phyloP scores from a whole-genome alignment of 805 yeast species.

The Maudiozyma turicensis region DNA sequence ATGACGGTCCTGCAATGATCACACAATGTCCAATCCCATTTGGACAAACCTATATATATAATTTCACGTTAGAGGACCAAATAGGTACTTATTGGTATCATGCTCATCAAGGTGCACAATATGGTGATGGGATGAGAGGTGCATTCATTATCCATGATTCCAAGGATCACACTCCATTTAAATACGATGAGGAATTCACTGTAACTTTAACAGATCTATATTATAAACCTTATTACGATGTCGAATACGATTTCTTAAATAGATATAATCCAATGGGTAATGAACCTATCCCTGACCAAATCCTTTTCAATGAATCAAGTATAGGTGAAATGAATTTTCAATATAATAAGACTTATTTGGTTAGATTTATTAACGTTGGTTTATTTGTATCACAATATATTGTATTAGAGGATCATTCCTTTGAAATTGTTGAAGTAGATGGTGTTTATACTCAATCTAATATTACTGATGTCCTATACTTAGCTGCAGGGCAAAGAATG shows the following conservation, averaged over 20 bases:
- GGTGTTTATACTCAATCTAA: conserved; percentile 58
- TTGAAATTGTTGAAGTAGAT: conserved; percentile 65
- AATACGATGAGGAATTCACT: conserved; percentile 52
- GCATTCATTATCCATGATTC: conserved; percentile 55
- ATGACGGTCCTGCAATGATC: conserved; percentile 77
- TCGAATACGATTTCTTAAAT: conserved; percentile 41
- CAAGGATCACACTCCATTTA: conserved; percentile 36
- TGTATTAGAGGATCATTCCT: conserved; percentile 59
- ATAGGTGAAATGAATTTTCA: conserved; percentile 47
- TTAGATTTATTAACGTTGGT: conserved; percentile 59
- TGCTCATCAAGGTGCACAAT: conserved; percentile 68
- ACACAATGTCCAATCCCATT: conserved; percentile 74
- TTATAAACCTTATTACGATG: conserved; percentile 41
- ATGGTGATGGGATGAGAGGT: conserved; percentile 70
- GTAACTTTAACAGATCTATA: conserved; percentile 57
- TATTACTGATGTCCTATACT: conserved; percentile 44
- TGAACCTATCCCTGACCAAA: conserved; percentile 67
- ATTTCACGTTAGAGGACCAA: conserved; percentile 59
- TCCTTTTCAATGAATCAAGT: conserved; percentile 55
- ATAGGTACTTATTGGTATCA: conserved; percentile 82
- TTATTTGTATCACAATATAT: conserved; percentile 66
- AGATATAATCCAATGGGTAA: conserved; percentile 78
- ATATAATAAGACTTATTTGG: conserved; percentile 51
- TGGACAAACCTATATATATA: conserved; percentile 56
- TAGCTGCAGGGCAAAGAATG: conserved; percentile 77